Evolutionary conservation across 345 rosid species (phyloP).

Genomic region (Boechera retrofracta): DNA sequence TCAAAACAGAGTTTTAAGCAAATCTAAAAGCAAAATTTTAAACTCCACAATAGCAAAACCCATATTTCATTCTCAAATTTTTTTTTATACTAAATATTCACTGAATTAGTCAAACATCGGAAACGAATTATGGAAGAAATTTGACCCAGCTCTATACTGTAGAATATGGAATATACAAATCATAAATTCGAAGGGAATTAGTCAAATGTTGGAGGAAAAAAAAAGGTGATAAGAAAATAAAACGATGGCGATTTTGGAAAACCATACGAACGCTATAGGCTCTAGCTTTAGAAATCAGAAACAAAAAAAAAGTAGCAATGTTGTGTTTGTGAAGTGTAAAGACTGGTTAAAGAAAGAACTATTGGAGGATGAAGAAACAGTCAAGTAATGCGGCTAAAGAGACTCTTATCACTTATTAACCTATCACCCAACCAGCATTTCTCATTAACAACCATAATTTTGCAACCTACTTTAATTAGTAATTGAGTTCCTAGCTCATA

Average conservation of each 20-base stretch:
- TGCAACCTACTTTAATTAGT: conserved; percentile 29
- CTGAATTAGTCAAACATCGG: background rate
- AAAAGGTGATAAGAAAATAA: background rate
- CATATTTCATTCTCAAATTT: too few relatives aligned
- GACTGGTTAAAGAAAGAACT: conserved; percentile 9
- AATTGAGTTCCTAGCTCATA: conserved; percentile 27
- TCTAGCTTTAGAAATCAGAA: conserved; percentile 22
- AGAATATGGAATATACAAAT: background rate
- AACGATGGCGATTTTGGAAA: conserved; percentile 14
- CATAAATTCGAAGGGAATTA: background rate
- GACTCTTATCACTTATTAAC: conserved; percentile 52
- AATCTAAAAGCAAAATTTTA: too few relatives aligned
- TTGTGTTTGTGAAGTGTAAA: conserved; percentile 13
- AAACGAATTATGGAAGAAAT: background rate
- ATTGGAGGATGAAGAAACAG: conserved; percentile 39
- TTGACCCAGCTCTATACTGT: background rate
- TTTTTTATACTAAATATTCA: background rate
- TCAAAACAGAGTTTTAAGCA: too few relatives aligned
- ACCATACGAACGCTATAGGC: conserved; percentile 14
- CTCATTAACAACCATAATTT: conserved; percentile 33
- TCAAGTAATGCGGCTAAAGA: conserved; percentile 65
- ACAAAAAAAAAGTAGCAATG: background rate
- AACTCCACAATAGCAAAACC: too few relatives aligned
- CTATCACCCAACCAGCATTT: conserved; percentile 42
- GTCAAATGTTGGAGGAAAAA: conserved; percentile 4